phyloP scores from a whole-genome alignment of 192 early-diverging fungal species.

The Podila horticola region DNA sequence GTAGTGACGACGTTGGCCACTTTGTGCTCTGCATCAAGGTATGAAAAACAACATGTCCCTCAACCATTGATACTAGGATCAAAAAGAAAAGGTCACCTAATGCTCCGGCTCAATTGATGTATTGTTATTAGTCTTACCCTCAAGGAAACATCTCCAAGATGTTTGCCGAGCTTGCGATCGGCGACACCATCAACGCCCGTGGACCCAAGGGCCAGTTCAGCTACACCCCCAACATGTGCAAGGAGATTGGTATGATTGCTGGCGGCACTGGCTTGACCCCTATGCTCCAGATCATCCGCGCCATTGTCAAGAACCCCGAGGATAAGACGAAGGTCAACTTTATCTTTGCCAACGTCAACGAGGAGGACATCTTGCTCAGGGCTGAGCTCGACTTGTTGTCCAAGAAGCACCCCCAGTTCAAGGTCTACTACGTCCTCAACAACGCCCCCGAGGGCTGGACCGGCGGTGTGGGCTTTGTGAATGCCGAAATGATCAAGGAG shows the following conservation, averaged over 20 bases:
- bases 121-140: conserved; percentile 72
- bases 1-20: conserved; percentile 84
- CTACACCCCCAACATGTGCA: conserved; percentile 72
- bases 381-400: conserved; percentile 66
- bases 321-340: conserved; percentile 75
- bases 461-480: conserved; percentile 77
- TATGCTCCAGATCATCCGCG: conserved; percentile 65
- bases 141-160: conserved; percentile 83
- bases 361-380: conserved; percentile 71
- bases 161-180: conserved; percentile 73
- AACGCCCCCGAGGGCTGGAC: conserved; percentile 72
- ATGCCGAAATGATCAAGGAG: conserved; percentile 72
- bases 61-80: background rate
- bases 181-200: conserved; percentile 77
- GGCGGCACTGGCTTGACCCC: conserved; percentile 83
- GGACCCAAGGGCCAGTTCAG: conserved; percentile 93
- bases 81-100: background rate
- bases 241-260: conserved; percentile 73
- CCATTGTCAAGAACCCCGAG: conserved; percentile 62
- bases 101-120: no score
- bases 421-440: conserved; percentile 70
- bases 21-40: conserved; percentile 96
- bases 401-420: conserved; percentile 64
- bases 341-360: conserved; percentile 72
- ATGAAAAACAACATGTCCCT: background rate